Conservation (phyloP, 1,284 basidiomycete species). For the Cystobasidiaceae sp. region DNA sequence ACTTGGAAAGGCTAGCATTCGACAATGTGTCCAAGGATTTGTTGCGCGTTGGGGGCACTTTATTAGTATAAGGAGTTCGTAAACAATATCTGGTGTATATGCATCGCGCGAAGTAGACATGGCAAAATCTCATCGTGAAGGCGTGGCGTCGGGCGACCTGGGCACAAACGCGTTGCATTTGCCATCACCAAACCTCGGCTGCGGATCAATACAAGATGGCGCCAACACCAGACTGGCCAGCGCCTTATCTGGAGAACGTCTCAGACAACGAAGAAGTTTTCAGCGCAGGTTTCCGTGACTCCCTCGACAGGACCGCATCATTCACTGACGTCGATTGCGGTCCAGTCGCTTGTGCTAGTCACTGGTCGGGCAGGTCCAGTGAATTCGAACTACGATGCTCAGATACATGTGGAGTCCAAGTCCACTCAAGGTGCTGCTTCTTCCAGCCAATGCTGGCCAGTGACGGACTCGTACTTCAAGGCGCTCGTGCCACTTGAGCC, state of each 20-base stretch:
- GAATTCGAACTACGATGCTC: slow-evolving; percentile 5
- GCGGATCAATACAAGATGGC: not conserved
- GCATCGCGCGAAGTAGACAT: too few species aligned
- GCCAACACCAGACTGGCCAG: slow-evolving; percentile 18
- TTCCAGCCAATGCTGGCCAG: slow-evolving; percentile 19
- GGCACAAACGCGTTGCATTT: too few species aligned
- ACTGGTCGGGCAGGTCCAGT: slow-evolving; percentile 23
- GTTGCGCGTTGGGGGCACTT: too few species aligned
- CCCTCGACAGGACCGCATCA: too few species aligned
- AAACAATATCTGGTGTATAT: too few species aligned
- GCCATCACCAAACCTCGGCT: not conserved
- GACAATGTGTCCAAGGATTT: too few species aligned
- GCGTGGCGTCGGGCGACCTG: not conserved
- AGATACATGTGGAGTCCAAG: slow-evolving; percentile 11
- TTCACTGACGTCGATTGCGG: not conserved
- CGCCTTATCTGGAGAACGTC: slow-evolving; percentile 26
- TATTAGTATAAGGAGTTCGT: too few species aligned
- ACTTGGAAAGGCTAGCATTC: too few species aligned
- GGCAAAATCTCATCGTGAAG: too few species aligned
- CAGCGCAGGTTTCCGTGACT: not conserved
- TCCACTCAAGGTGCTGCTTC: not conserved
- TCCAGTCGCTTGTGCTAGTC: slow-evolving; percentile 12
- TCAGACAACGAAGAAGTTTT: slow-evolving; percentile 26
- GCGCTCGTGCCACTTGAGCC: slow-evolving; percentile 20
- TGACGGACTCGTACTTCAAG: slow-evolving; percentile 27